Evolutionary conservation across 768 basidiomycete species (phyloP).

Genomic region (Phanerochaete sordida): DNA sequence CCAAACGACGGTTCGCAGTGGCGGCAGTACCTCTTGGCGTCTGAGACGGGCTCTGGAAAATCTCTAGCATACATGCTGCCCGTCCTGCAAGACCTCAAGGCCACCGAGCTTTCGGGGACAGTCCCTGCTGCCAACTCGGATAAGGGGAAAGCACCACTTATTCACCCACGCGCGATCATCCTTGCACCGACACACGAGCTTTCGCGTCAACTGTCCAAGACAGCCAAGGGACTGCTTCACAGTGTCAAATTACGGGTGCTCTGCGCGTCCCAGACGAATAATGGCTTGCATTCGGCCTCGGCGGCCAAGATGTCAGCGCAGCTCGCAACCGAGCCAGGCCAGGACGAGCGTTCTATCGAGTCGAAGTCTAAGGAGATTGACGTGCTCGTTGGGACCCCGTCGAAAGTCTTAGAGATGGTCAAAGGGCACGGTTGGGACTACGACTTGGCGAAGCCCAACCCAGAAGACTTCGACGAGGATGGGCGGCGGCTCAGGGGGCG

Average conservation of each 20-base stretch:
- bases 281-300: conserved; percentile 27
- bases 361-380: conserved; percentile 36
- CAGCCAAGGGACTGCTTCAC: conserved; percentile 75
- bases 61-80: conserved; percentile 89
- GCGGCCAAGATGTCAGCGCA: conserved; percentile 48
- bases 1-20: conserved; percentile 29
- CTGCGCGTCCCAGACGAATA: conserved; percentile 65
- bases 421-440: conserved; percentile 53
- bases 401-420: conserved; percentile 59
- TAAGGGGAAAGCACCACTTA: conserved; percentile 18
- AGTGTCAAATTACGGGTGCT: conserved; percentile 70
- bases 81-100: conserved; percentile 74
- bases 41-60: conserved; percentile 91
- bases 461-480: conserved; percentile 25
- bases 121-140: conserved; percentile 11
- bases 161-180: conserved; percentile 74
- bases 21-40: conserved; percentile 63
- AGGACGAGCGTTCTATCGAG: not conserved
- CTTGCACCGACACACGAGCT: conserved; percentile 91
- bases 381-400: conserved; percentile 61
- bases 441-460: conserved; percentile 23
- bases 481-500: conserved; percentile 20
- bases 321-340: conserved; percentile 11
- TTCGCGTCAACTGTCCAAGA: conserved; percentile 70
- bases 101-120: conserved; percentile 40